Conservation (phyloP, 176 grass and related monocot genomes). For the Canna indica region DNA sequence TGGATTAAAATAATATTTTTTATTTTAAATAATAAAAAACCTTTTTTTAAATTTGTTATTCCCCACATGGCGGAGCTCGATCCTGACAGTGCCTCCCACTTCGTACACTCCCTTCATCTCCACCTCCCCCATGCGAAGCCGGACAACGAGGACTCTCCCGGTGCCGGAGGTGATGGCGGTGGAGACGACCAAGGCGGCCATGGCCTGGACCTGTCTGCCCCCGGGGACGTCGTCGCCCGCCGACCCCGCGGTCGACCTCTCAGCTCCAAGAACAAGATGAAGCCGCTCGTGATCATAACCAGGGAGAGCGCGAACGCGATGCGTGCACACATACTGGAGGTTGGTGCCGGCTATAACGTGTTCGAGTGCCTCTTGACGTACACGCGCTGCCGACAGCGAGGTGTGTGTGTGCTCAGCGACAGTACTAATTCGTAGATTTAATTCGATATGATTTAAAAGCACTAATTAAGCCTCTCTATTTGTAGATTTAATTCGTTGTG, state of each 20-base stretch:
- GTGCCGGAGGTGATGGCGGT: conserved; percentile 12
- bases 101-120: conserved; percentile 49
- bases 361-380: conserved; percentile 73
- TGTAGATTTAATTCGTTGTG: too few relatives aligned
- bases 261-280: conserved; percentile 96
- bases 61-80: conserved; percentile 79
- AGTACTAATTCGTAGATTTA: too few relatives aligned
- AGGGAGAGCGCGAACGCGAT: conserved; percentile 91
- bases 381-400: conserved; percentile 76
- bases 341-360: conserved; percentile 72
- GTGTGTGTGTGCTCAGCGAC: conserved; percentile 76
- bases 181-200: conserved; percentile 23
- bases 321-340: conserved; percentile 78
- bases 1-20: too few relatives aligned
- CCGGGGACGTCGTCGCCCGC: conserved; percentile 25
- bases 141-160: conserved; percentile 20
- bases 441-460: too few relatives aligned
- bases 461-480: too few relatives aligned
- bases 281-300: conserved; percentile 93
- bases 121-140: conserved; percentile 20
- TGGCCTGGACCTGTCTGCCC: background rate
- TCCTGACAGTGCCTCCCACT: conserved; percentile 67
- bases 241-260: conserved; percentile 71
- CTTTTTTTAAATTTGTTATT: too few relatives aligned
- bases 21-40: too few relatives aligned